Base-by-base conservation (phyloP, 139 green algal genomes). In the Yamagishiella unicocca region DNA sequence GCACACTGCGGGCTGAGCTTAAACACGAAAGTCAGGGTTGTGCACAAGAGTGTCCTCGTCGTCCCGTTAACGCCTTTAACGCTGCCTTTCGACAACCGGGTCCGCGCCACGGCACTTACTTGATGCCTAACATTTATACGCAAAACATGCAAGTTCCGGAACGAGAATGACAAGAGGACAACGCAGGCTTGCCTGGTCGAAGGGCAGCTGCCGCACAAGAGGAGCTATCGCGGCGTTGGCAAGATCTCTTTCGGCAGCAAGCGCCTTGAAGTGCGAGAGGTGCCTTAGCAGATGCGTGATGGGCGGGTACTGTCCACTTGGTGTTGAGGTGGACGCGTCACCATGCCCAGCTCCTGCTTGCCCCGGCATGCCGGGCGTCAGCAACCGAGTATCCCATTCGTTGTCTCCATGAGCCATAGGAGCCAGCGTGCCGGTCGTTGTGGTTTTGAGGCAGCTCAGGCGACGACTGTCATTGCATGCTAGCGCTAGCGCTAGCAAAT, bases 201-300 rank as follows among this genome's bases (percentile, higher is more conserved):
- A 33, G 1, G 70, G 58, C 27, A 80, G 71, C n/a, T 64, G 9
- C 7, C 45, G 71, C n/a, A 89, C 72, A 5, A 76, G 77, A 38
- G 84, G 84, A 25, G 55, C 46, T n/a, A 89, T 78, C 31, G 3
- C 54, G 22, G n/a, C 7, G 33, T 89, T 89, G 0, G 84, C 84
- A 14, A 84, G 14, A 24, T 84, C 74, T 14, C 29, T 46, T 0
- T 89, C 73, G 27, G 78, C 73, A 54, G 73, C 84, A 24, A 89
- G 53, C 0, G 84, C 84, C 53, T 83, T 89, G 14, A 89, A 72
- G 1, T 21, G 31, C 3, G 46, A 61, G 4, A 89, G 33, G 12
- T 78, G 22, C 5, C 27, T 9, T 1, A 89, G 42, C 31, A 89
- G 55, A 42, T 61, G 38, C 24, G 31, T 82, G 19, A 88, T 53